Base-by-base conservation (phyloP, 2,329 filamentous ascomycete genomes). In the Aureobasidium mangrovei region DNA sequence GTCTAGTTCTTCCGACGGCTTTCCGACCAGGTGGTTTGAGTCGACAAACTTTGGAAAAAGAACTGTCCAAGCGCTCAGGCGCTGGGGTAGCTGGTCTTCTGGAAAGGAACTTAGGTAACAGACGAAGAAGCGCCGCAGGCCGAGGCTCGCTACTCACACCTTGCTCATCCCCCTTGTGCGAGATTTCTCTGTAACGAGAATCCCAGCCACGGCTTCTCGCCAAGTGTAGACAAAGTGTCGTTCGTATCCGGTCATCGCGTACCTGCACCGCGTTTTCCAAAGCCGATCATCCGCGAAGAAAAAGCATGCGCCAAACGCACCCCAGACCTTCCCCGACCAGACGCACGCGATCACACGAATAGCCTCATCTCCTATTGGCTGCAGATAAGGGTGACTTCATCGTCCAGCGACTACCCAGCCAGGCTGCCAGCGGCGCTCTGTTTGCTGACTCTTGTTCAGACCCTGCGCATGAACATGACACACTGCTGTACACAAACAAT, bases 121-220 rank as follows among this genome's bases (percentile, higher is more conserved):
- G 49, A 53, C 49, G 49, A 53, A 44, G 49, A 53, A 53, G 49
- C 49, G 49, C 49, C 49, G 40, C 35, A 26, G 8, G 46, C 46
- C 26, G 27, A 49, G 46, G 36, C 46, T 49, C 12, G 4, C 31
- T 51, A 9, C 36, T 35, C n/a, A 26, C 36, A 28, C 27, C 38
- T 33, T n/a, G 32, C 28, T 29, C 12, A 39, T 27, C 18, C 2
- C 35, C n/a, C 8, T 10, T 39, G 9, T 41, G 36, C 35, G 7
- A 49, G 40, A 40, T 49, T 39, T 49, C 36, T 18, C 9, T 42
- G 46, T 49, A 32, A 42, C 32, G 10, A 41, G 18, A 27, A 18
- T 6, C 42, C 38, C 31, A 27, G 47, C 47, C 47, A 40, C 28
- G 5, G 38, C 41, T 4, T 18, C 10, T 33, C 38, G 47, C 24